Evolutionary conservation across 305 asterid genomes (phyloP), one percentile per base, ranked within the genome.

Genomic region (Plantago coronopus): DNA sequence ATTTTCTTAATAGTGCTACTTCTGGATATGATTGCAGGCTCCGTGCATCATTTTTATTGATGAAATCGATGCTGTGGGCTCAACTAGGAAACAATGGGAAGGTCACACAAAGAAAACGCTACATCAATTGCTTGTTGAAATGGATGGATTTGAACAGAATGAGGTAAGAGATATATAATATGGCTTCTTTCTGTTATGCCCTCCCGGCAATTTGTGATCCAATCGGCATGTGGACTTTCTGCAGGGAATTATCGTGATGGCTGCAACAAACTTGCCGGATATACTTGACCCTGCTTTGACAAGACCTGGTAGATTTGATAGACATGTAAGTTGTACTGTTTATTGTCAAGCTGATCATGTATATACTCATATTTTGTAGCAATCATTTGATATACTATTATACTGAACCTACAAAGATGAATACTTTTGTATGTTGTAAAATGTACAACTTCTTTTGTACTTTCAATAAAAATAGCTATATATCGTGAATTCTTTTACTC

Each of bases 61-160:
- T 73, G 99, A 94, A 73, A 85, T 94, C 69, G 99, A 94, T 82
- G 97, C 99, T 38, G 86, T 94, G 72, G 99, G 99, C 66, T 89
- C 97, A 55, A 93, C 97, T 59, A 81, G 99, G 48, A 93, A 87
- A 88, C 99, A 87, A 65, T 89, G 90, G 87, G 99, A 93, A 82
- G 97, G 97, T 60, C 99, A 93, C 62, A 89, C 96, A 16, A 94
- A 94, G 87, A 94, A 89, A 77, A 94, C 99, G 17, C 71, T 94
- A 65, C 97, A 94, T 76, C 99, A 94, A 40, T 74, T 94, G 61
- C 99, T 94, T 7, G 99, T 94, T 18, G 99, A 94, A 83, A 89
- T 94, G 97, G 97, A 94, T 81, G 99, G 99, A 56, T 94, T 89
- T 80, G 97, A 94, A 76, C 99, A 94, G 76, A 94, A 94, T 72